phyloP scores from a whole-genome alignment of 1,139 yeast species.

The Nadsonia commutata region DNA sequence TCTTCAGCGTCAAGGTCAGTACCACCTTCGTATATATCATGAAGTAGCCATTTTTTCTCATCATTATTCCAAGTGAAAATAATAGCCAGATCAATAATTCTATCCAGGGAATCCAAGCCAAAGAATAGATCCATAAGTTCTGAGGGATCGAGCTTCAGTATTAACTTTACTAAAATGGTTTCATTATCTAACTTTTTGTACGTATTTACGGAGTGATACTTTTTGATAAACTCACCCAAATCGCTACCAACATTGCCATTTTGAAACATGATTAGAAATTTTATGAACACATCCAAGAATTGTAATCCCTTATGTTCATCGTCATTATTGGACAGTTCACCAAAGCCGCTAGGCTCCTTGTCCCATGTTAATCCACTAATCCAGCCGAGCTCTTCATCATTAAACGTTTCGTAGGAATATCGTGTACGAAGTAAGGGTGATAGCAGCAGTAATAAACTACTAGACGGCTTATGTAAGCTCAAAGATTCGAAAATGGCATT shows the following conservation, averaged over 20 bases:
- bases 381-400: neutral
- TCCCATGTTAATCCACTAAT: neutral
- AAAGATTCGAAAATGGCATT: too few species aligned
- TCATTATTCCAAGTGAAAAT: constrained; percentile 2
- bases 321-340: too few species aligned
- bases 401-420: neutral
- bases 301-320: neutral
- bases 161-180: neutral
- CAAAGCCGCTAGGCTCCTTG: neutral
- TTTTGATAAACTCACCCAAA: neutral
- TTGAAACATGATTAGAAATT: neutral
- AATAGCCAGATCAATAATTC: neutral
- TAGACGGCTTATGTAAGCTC: neutral
- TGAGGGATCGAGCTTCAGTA: neutral
- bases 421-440: neutral
- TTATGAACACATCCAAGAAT: neutral
- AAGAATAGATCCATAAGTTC: neutral
- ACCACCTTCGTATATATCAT: constrained; percentile 2
- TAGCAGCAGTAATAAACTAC: neutral
- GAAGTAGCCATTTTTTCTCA: constrained; percentile 4
- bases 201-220: neutral
- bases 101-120: too few species aligned
- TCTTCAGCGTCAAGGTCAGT: neutral
- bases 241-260: too few species aligned
- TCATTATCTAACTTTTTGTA: neutral